Base-by-base conservation (phyloP, 1,139 yeast genomes). In the Saccharomycopsis crataegensis region DNA sequence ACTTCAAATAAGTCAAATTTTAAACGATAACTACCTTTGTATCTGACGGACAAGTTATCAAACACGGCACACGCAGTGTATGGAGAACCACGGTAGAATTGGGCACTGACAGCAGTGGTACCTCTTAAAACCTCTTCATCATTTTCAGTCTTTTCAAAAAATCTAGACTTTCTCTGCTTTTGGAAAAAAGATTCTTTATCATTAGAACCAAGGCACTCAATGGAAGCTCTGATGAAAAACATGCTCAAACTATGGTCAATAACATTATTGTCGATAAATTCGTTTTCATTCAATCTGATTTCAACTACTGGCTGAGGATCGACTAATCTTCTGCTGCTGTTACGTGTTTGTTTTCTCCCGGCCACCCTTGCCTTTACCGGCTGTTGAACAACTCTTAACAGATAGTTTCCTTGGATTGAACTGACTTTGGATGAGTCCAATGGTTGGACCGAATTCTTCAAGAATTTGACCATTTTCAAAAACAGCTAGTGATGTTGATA, bases 261-360 rank as follows among this genome's bases (percentile, higher is more conserved):
- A n/a, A 51, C 41, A 41, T 56, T 56, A 8, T 41, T 34, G 28
- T 33, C 16, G 37, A 6, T 31, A 31, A 12, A 11, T n/a, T 33
- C 17, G 8, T 36, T 12, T 17, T 53, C 51, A n/a, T 47, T 33
- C 6, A 54, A 38, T 40, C 52, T 42, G 46, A 56, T 56, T 42
- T 57, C 57, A n/a, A 57, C 50, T 8, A 57, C 58, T 28, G 59
- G 59, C 17, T 57, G 59, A 8, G 59, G 59, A 46, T 57, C 59
- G 22, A 57, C 58, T 31, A 57, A 49, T 48, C 59, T 43, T 51
- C 59, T 57, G 28, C 55, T 48, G 34, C 52, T 46, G 38, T 55
- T 55, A 28, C 57, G 31, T 31, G 59, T 57, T 42, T 56, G 57
- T 36, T 56, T 57, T 46, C 57, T 50, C 16, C 58, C 59, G 16